Evolutionary conservation across 345 rosid genomes (phyloP).

Genomic region (Clausena lansium): DNA sequence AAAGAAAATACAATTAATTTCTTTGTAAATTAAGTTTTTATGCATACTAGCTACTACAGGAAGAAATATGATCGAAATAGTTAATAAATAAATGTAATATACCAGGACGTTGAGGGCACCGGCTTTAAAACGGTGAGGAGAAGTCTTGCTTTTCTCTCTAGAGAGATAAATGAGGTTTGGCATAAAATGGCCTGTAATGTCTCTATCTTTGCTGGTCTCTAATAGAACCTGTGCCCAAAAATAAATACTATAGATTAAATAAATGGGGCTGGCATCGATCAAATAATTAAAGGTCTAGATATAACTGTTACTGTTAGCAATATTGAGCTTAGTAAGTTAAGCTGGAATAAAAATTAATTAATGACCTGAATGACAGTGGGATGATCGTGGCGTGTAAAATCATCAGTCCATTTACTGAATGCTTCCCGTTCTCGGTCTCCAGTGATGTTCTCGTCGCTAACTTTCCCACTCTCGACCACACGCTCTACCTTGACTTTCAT

Average conservation of each 20-base stretch:
- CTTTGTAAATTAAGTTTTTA: too few species aligned
- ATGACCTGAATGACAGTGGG: conserved; percentile 64
- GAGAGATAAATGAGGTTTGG: conserved; percentile 71
- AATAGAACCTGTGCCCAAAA: conserved; percentile 40
- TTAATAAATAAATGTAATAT: not conserved
- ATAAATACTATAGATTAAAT: not conserved
- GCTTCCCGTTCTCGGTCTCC: conserved; percentile 22
- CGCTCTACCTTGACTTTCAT: conserved; percentile 55
- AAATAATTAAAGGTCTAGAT: not conserved
- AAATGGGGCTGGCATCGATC: too few species aligned
- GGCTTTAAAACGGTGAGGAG: conserved; percentile 67
- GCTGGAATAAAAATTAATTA: not conserved
- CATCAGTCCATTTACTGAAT: conserved; percentile 41
- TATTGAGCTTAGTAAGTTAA: not conserved
- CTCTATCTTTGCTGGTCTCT: conserved; percentile 41
- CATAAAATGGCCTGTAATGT: conserved; percentile 32
- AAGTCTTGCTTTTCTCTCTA: conserved; percentile 51
- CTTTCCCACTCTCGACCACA: conserved; percentile 44
- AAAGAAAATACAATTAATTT: not conserved
- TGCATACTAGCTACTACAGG: too few species aligned
- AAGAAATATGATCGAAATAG: too few species aligned
- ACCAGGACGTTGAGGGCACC: conserved; percentile 84
- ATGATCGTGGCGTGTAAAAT: conserved; percentile 56
- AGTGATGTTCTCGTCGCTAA: conserved; percentile 28
- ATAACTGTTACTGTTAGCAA: not conserved